These are phyloP conservation scores for Penicillium sp. DNA, from an alignment of 2,329 filamentous ascomycete genomes.

Conservation along the genomic window DNA sequence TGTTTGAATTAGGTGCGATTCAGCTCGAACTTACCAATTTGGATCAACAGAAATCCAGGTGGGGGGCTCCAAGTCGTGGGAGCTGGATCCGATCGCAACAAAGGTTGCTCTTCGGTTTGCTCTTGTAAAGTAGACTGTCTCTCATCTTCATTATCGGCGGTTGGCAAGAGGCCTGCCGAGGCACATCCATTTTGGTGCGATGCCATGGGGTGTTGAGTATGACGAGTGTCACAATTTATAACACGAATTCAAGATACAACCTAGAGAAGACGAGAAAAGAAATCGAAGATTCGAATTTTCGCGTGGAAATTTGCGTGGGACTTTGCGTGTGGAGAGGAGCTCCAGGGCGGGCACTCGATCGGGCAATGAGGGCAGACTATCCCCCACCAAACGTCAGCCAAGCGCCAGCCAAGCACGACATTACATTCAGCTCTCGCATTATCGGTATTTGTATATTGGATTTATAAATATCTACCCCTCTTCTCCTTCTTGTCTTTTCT, in stretches of 20 bases:
- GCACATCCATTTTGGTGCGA: background rate
- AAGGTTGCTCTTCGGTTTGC: slow-evolving; percentile 26
- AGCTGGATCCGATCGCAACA: slow-evolving; percentile 18
- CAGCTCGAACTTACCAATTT: slow-evolving; percentile 44
- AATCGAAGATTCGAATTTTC: background rate
- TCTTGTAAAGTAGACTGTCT: background rate
- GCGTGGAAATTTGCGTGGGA: no score
- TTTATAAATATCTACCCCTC: background rate
- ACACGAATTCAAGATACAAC: background rate
- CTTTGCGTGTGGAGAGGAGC: background rate
- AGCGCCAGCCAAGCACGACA: slow-evolving; percentile 21
- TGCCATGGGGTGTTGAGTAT: slow-evolving; percentile 3
- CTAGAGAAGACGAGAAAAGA: no score
- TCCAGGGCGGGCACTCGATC: slow-evolving; percentile 20
- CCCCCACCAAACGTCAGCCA: background rate
- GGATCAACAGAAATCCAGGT: slow-evolving; percentile 57
- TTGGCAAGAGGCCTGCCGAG: background rate
- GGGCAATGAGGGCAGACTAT: slow-evolving; percentile 13
- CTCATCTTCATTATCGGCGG: background rate
- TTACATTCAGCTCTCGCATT: slow-evolving; percentile 9
- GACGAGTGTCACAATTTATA: background rate
- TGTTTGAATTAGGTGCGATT: background rate
- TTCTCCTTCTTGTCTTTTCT: background rate
- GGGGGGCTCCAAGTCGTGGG: slow-evolving; percentile 49
- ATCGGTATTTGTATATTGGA: background rate